Conservation (phyloP, 176 grass and related monocot genomes). For the Avena atlantica region DNA sequence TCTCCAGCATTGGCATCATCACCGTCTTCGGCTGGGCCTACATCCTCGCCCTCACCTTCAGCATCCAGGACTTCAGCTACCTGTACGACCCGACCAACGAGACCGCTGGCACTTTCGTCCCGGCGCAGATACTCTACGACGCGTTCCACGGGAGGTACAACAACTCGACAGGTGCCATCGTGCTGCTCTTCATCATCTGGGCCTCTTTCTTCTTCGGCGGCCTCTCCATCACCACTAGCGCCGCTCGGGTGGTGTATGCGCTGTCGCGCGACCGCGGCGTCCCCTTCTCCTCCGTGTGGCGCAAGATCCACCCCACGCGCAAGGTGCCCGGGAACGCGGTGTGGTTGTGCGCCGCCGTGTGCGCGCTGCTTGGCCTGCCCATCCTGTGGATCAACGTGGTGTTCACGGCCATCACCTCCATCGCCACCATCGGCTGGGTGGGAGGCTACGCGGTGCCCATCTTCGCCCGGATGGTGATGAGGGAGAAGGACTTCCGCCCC, state of each 20-base stretch:
- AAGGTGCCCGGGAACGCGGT: constrained; percentile 87
- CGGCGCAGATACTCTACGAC: constrained; percentile 93
- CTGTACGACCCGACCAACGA: constrained; percentile 74
- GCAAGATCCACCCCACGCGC: constrained; percentile 81
- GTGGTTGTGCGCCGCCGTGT: constrained; percentile 85
- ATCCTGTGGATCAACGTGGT: constrained; percentile 91
- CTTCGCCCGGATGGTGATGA: constrained; percentile 93
- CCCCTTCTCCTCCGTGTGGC: constrained; percentile 82
- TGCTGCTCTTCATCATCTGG: constrained; percentile 91
- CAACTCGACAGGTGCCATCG: constrained; percentile 71
- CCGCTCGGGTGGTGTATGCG: constrained; percentile 96
- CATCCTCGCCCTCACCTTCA: constrained; percentile 98
- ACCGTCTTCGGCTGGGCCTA: constrained; percentile 94
- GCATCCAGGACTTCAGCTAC: constrained; percentile 91
- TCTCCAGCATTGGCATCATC: constrained; percentile 97
- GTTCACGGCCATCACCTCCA: constrained; percentile 96
- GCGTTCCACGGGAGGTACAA: constrained; percentile 89
- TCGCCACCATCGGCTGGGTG: constrained; percentile 91
- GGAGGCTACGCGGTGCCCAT: constrained; percentile 96
- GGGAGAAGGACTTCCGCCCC: constrained; percentile 70
- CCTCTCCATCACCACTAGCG: constrained; percentile 97
- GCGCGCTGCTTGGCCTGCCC: constrained; percentile 85
- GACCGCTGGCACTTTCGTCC: constrained; percentile 81
- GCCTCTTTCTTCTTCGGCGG: constrained; percentile 99
- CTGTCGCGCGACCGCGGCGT: constrained; percentile 83